phyloP scores from a whole-genome alignment of 2,329 filamentous ascomycete genomes.

The Xylaria sp. region DNA sequence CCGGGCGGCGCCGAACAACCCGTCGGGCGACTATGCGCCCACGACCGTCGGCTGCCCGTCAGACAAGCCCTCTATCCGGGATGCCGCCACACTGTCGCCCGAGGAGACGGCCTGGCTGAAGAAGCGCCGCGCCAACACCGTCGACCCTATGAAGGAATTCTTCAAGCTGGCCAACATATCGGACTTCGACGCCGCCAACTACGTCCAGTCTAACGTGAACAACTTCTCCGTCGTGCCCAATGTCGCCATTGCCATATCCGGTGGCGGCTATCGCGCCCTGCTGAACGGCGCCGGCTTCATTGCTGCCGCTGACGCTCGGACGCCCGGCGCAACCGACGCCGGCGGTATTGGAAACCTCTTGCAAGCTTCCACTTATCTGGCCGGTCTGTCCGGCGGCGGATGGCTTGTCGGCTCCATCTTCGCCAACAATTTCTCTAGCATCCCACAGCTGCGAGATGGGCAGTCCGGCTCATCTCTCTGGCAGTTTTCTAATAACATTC shows the following conservation, averaged over 20 bases:
- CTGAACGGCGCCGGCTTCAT: constrained; percentile 76
- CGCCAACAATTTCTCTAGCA: constrained; percentile 79
- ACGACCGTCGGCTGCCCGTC: constrained; percentile 74
- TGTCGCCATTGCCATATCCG: constrained; percentile 75
- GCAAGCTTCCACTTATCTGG: constrained; percentile 77
- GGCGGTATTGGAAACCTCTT: constrained; percentile 75
- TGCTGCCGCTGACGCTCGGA: constrained; percentile 75
- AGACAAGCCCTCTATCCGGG: constrained; percentile 74
- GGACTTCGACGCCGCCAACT: constrained; percentile 69
- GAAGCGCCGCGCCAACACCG: constrained; percentile 76
- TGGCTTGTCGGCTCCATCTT: constrained; percentile 82
- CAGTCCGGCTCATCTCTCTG: constrained; percentile 49
- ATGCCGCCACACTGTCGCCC: constrained; percentile 69
- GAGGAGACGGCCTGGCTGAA: constrained; percentile 81
- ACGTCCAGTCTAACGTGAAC: constrained; percentile 73
- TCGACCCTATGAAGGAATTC: constrained; percentile 79
- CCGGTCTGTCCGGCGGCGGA: constrained; percentile 78
- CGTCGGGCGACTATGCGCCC: constrained; percentile 76
- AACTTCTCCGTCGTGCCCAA: constrained; percentile 66
- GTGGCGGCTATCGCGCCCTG: constrained; percentile 78
- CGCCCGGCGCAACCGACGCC: constrained; percentile 64
- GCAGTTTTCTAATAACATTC: constrained; percentile 53
- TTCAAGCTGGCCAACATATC: constrained; percentile 77
- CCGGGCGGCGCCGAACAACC: constrained; percentile 55
- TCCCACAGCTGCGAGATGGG: constrained; percentile 54